phyloP scores from a whole-genome alignment of 75 land plant species.

The Picea glauca region DNA sequence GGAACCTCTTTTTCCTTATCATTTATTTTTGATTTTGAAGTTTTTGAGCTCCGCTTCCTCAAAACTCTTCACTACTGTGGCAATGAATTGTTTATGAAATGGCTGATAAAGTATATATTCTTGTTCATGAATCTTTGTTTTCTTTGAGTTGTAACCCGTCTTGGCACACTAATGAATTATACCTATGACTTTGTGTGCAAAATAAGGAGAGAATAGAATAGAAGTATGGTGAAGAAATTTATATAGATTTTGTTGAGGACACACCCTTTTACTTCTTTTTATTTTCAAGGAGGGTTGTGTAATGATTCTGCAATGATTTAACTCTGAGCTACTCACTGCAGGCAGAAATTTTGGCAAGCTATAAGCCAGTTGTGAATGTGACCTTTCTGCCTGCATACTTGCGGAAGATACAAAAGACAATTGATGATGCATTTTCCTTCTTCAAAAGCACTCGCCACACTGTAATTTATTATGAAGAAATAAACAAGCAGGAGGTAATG shows the following conservation, averaged over 20 bases:
- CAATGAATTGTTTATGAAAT: not conserved
- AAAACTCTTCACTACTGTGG: not conserved
- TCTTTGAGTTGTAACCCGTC: not conserved
- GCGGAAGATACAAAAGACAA: slow-evolving; percentile 25
- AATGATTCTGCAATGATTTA: not conserved
- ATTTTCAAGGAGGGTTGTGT: not conserved
- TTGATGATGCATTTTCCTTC: slow-evolving; percentile 27
- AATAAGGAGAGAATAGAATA: too few relatives aligned
- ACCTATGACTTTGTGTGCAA: not conserved
- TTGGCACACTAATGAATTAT: not conserved
- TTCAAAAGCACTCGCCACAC: slow-evolving; percentile 26
- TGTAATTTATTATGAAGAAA: slow-evolving; percentile 41
- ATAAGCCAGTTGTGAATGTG: slow-evolving; percentile 34
- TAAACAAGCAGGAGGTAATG: slow-evolving; percentile 16
- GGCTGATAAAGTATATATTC: not conserved
- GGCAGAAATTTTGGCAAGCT: slow-evolving; percentile 38
- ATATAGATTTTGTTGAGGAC: not conserved
- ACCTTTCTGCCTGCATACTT: slow-evolving; percentile 19
- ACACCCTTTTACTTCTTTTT: not conserved
- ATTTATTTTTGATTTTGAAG: not conserved
- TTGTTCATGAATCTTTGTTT: not conserved
- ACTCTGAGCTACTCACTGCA: slow-evolving; percentile 5
- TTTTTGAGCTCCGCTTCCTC: not conserved
- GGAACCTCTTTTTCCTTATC: not conserved
- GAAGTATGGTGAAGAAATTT: not conserved